phyloP scores from a whole-genome alignment of 345 rosid species.

The Anacardium occidentale region DNA sequence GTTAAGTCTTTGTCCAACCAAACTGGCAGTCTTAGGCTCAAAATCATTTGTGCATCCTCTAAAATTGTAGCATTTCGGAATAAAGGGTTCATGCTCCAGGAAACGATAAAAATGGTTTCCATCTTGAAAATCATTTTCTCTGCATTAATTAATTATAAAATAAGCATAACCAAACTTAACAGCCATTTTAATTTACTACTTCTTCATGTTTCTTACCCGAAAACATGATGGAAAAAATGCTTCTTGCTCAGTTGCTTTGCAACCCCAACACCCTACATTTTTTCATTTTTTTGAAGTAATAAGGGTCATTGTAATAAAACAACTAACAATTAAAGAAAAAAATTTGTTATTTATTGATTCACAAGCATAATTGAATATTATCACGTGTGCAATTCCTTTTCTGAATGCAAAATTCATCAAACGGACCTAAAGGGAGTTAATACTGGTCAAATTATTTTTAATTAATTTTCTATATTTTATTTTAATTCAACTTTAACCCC shows the following conservation, averaged over 20 bases:
- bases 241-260: constrained; percentile 69
- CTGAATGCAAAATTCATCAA: too few species aligned
- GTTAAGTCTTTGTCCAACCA: constrained; percentile 45
- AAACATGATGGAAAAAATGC: constrained; percentile 87
- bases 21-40: constrained; percentile 53
- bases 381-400: too few species aligned
- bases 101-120: constrained; percentile 81
- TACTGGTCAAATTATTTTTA: too few species aligned
- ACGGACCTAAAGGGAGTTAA: too few species aligned
- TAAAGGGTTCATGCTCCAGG: constrained; percentile 79
- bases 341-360: too few species aligned
- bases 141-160: constrained; percentile 15
- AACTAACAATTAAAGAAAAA: too few species aligned
- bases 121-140: constrained; percentile 81
- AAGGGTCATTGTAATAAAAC: too few species aligned
- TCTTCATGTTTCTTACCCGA: constrained; percentile 49
- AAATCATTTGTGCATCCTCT: constrained; percentile 55
- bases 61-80: constrained; percentile 63
- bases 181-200: too few species aligned
- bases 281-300: too few species aligned
- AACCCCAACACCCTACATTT: constrained; percentile 62
- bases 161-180: not conserved
- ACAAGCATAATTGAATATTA: too few species aligned
- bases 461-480: too few species aligned
- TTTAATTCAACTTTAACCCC: too few species aligned